Percentiles rank a stretch among this genome's conserved stretches.
phyloP scores from a whole-genome alignment of 805 yeast species.

The Starmerella floricola region DNA sequence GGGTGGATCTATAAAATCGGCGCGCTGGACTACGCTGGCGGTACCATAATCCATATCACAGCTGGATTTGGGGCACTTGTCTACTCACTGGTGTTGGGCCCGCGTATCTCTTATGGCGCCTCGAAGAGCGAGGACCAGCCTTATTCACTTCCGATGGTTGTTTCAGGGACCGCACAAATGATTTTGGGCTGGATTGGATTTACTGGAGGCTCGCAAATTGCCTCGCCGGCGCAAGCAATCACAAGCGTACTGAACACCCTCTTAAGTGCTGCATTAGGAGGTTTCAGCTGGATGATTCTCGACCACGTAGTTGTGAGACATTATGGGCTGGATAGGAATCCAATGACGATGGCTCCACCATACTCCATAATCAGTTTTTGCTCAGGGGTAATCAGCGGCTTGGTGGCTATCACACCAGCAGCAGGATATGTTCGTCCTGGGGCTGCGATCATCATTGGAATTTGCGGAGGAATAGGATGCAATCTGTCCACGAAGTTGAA shows the following conservation, averaged over 20 bases:
- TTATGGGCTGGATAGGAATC: background rate
- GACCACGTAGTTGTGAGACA: constrained; percentile 28
- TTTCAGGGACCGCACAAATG: constrained; percentile 53
- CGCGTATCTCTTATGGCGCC: constrained; percentile 46
- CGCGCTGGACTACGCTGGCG: constrained; percentile 62
- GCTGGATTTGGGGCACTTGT: constrained; percentile 63
- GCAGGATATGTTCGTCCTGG: constrained; percentile 89
- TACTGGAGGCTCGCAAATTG: constrained; percentile 54
- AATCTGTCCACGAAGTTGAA: constrained; percentile 79
- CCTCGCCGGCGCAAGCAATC: constrained; percentile 29
- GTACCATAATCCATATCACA: constrained; percentile 63
- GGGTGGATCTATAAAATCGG: constrained; percentile 58
- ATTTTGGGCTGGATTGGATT: constrained; percentile 74
- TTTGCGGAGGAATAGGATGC: constrained; percentile 60
- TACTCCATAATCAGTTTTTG: constrained; percentile 93
- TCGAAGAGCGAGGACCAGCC: constrained; percentile 34
- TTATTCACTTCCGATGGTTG: constrained; percentile 53
- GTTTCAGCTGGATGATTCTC: constrained; percentile 34
- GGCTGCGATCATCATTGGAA: constrained; percentile 65
- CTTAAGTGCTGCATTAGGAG: constrained; percentile 40
- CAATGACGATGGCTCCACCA: constrained; percentile 28
- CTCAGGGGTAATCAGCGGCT: constrained; percentile 85
- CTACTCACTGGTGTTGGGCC: constrained; percentile 53
- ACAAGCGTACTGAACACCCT: constrained; percentile 44
- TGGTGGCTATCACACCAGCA: constrained; percentile 92